Percentiles rank a stretch among this genome's conserved stretches.
Evolutionary conservation across 2,329 filamentous ascomycete genomes (phyloP).

Genomic region (Colletotrichum ledebouriae): DNA sequence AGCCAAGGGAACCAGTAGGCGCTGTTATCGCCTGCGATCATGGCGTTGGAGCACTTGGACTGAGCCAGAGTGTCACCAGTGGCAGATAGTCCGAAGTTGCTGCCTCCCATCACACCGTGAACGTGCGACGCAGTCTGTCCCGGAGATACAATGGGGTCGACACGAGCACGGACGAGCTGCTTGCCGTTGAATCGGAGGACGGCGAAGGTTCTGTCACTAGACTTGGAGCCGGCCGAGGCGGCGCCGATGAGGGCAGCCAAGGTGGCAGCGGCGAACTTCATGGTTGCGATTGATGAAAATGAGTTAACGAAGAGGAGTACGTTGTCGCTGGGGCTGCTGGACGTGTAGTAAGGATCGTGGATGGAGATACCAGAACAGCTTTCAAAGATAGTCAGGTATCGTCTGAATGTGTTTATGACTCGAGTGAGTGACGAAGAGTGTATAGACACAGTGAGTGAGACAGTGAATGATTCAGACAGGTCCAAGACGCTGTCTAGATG

Average conservation of each 20-base stretch:
- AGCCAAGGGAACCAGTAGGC: slow-evolving; percentile 84
- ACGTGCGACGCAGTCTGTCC: slow-evolving; percentile 72
- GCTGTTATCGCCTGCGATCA: slow-evolving; percentile 75
- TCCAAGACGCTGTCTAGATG: slow-evolving; percentile 45
- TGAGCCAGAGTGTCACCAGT: slow-evolving; percentile 69
- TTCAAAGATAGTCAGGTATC: slow-evolving; percentile 45
- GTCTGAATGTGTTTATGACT: slow-evolving; percentile 42
- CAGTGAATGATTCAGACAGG: slow-evolving; percentile 51
- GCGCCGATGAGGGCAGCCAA: slow-evolving; percentile 55
- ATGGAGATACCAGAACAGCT: slow-evolving; percentile 55
- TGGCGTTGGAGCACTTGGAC: slow-evolving; percentile 79
- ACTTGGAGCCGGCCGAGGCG: slow-evolving; percentile 55
- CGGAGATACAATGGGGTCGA: slow-evolving; percentile 78
- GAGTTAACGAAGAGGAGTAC: slow-evolving; percentile 4
- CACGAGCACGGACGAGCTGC: slow-evolving; percentile 70
- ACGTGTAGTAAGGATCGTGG: slow-evolving; percentile 34
- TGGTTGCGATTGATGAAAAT: slow-evolving; percentile 43
- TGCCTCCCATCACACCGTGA: slow-evolving; percentile 79
- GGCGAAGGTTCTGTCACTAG: slow-evolving; percentile 68
- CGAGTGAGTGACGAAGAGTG: slow-evolving; percentile 42
- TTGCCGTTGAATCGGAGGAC: slow-evolving; percentile 79
- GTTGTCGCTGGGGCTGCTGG: slow-evolving; percentile 24
- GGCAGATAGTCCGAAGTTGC: slow-evolving; percentile 73
- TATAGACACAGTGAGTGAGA: slow-evolving; percentile 30
- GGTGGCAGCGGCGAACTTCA: slow-evolving; percentile 54